Evolutionary conservation across 1,284 basidiomycete species (phyloP).

Genomic region (Trichosporon asahii): DNA sequence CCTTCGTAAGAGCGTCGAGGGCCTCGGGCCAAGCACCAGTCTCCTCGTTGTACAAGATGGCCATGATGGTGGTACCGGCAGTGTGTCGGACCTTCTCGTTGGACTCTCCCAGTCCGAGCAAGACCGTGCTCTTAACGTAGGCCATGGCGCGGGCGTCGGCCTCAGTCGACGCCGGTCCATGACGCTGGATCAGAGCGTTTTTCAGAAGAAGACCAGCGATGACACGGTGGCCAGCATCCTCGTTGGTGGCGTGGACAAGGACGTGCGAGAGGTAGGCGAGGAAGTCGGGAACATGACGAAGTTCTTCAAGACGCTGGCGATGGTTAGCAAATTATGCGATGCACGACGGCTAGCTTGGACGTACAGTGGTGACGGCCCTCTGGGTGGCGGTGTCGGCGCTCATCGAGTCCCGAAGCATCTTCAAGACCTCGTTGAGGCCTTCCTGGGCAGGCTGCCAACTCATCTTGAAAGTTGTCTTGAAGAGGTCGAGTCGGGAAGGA

Average conservation of each 20-base stretch:
- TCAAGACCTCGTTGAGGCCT: constrained; percentile 51
- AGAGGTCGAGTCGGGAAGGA: constrained; percentile 2
- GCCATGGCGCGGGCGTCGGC: constrained; percentile 56
- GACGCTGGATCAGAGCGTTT: constrained; percentile 63
- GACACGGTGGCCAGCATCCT: constrained; percentile 85
- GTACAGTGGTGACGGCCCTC: constrained; percentile 52
- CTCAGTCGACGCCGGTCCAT: constrained; percentile 29
- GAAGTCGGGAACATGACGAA: constrained; percentile 86
- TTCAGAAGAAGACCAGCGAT: constrained; percentile 97
- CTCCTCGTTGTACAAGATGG: constrained; percentile 77
- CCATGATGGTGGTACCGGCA: constrained; percentile 83
- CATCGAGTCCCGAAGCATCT: constrained; percentile 53
- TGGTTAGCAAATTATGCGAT: not conserved
- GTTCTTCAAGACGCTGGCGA: constrained; percentile 76
- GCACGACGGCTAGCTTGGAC: constrained; percentile 17
- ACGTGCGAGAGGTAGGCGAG: constrained; percentile 95
- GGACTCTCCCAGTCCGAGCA: constrained; percentile 73
- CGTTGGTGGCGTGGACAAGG: constrained; percentile 61
- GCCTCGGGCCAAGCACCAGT: constrained; percentile 91
- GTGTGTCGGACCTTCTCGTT: constrained; percentile 85
- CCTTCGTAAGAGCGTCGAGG: constrained; percentile 71
- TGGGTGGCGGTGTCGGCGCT: constrained; percentile 46
- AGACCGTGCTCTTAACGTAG: constrained; percentile 78
- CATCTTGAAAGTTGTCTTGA: constrained; percentile 31
- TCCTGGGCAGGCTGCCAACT: constrained; percentile 49